Conservation (phyloP, 306 rosid genomes). For the Castanospermum australe region DNA sequence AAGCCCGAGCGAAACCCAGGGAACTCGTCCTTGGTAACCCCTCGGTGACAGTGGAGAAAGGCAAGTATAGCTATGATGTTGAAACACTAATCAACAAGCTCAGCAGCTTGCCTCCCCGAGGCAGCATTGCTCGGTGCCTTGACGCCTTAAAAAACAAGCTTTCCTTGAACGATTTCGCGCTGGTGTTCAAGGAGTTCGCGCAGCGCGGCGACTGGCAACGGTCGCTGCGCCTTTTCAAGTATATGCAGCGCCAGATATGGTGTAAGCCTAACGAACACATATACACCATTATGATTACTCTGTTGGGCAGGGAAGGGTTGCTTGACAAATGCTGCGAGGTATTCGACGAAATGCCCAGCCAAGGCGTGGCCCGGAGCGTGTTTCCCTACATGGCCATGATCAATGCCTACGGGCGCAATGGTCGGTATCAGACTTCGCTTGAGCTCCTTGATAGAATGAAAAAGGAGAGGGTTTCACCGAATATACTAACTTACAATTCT, state of each 20-base stretch:
- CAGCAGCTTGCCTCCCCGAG: slow-evolving; percentile 88
- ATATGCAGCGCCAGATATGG: slow-evolving; percentile 98
- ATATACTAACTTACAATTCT: slow-evolving; percentile 79
- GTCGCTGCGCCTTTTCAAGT: slow-evolving; percentile 81
- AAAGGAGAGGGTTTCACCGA: slow-evolving; percentile 75
- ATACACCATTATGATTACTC: slow-evolving; percentile 78
- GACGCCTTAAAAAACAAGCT: slow-evolving; percentile 90
- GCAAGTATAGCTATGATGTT: slow-evolving; percentile 90
- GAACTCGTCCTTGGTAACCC: slow-evolving; percentile 77
- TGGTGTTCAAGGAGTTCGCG: slow-evolving; percentile 95
- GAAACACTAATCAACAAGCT: slow-evolving; percentile 91
- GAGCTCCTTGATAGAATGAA: slow-evolving; percentile 74
- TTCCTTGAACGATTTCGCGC: slow-evolving; percentile 84
- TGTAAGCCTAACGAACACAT: slow-evolving; percentile 95
- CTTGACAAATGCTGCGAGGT: slow-evolving; percentile 82
- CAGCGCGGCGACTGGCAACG: slow-evolving; percentile 96
- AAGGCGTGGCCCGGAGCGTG: slow-evolving; percentile 73
- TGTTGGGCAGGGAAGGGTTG: slow-evolving; percentile 84
- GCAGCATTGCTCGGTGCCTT: slow-evolving; percentile 94
- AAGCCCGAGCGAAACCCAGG: slow-evolving; percentile 54
- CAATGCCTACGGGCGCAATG: slow-evolving; percentile 94
- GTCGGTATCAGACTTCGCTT: slow-evolving; percentile 67
- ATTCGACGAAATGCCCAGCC: slow-evolving; percentile 89
- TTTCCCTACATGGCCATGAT: slow-evolving; percentile 87
- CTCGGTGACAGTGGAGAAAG: slow-evolving; percentile 75